phyloP scores from a whole-genome alignment of 495 filamentous ascomycete genomes.

The Parachaetomium inaequale region DNA sequence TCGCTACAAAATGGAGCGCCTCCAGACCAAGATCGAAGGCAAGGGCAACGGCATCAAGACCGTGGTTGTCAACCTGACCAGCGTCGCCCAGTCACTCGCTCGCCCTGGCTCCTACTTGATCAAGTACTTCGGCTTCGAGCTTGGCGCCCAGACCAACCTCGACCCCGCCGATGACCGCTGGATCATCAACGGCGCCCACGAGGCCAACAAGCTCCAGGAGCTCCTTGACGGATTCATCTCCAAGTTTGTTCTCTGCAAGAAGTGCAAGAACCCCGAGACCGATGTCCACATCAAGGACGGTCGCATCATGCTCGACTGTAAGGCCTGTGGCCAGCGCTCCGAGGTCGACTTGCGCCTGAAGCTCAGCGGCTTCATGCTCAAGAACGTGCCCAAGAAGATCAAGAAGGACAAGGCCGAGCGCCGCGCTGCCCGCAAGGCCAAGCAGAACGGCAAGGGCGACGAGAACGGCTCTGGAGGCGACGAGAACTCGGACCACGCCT shows the following conservation, averaged over 20 bases:
- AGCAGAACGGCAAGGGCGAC: slow-evolving; percentile 68
- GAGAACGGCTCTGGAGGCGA: slow-evolving; percentile 56
- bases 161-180: slow-evolving; percentile 96
- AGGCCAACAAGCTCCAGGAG: slow-evolving; percentile 92
- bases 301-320: slow-evolving; percentile 89
- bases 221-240: slow-evolving; percentile 96
- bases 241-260: slow-evolving; percentile 98
- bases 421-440: slow-evolving; percentile 80
- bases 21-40: slow-evolving; percentile 98
- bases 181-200: slow-evolving; percentile 99
- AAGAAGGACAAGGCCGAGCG: slow-evolving; percentile 94
- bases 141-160: slow-evolving; percentile 96
- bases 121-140: slow-evolving; percentile 99
- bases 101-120: slow-evolving; percentile 93
- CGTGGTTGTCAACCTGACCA: slow-evolving; percentile 94
- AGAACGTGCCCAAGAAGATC: slow-evolving; percentile 83
- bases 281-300: slow-evolving; percentile 92
- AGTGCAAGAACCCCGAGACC: slow-evolving; percentile 99
- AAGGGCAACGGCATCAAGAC: slow-evolving; percentile 99
- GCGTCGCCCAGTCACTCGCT: slow-evolving; percentile 86
- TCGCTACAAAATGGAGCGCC: slow-evolving; percentile 99
- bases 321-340: slow-evolving; percentile 91
- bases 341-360: slow-evolving; percentile 91
- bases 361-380: slow-evolving; percentile 94
- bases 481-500: slow-evolving; percentile 68